phyloP scores from a whole-genome alignment of 805 yeast genomes.

The Saturnispora sekii region DNA sequence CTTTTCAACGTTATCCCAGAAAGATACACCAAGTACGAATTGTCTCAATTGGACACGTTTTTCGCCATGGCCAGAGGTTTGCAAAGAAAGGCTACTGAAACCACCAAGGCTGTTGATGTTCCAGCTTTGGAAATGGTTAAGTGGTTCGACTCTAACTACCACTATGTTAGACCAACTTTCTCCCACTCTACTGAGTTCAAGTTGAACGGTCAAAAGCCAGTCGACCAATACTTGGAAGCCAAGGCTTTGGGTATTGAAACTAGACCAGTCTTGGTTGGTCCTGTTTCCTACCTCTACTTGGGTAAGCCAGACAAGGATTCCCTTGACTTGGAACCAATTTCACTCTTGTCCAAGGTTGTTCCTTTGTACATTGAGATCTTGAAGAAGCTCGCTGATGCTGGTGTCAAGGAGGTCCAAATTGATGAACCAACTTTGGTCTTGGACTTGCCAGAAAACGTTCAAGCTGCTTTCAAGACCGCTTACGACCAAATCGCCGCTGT shows the following conservation, averaged over 20 bases:
- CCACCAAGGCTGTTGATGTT: constrained; percentile 87
- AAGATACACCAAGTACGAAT: constrained; percentile 86
- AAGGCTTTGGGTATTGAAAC: constrained; percentile 93
- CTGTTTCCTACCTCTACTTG: constrained; percentile 85
- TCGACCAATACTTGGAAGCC: constrained; percentile 96
- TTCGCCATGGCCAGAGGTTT: constrained; percentile 99
- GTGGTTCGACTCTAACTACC: constrained; percentile 99
- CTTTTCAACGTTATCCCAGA: constrained; percentile 95
- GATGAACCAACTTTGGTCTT: constrained; percentile 96
- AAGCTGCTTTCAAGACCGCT: constrained; percentile 83
- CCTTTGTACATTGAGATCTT: constrained; percentile 91
- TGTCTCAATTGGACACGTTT: constrained; percentile 81
- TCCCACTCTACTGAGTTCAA: constrained; percentile 91
- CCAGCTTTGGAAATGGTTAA: constrained; percentile 99
- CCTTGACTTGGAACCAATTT: constrained; percentile 85
- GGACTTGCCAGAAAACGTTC: constrained; percentile 77
- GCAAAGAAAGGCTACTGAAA: constrained; percentile 89
- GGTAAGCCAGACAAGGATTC: constrained; percentile 99
- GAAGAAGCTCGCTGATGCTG: constrained; percentile 81
- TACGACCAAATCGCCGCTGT: constrained; percentile 63
- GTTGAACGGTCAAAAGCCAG: constrained; percentile 93
- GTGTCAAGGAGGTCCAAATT: constrained; percentile 90
- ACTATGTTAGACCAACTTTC: constrained; percentile 98
- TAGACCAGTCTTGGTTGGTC: constrained; percentile 96
- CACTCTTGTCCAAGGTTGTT: constrained; percentile 77